Evolutionary conservation across 225 moss, liverwort and hornwort genomes (phyloP), one percentile per base, ranked within the genome.

Genomic region (Physcomitrium patens): DNA sequence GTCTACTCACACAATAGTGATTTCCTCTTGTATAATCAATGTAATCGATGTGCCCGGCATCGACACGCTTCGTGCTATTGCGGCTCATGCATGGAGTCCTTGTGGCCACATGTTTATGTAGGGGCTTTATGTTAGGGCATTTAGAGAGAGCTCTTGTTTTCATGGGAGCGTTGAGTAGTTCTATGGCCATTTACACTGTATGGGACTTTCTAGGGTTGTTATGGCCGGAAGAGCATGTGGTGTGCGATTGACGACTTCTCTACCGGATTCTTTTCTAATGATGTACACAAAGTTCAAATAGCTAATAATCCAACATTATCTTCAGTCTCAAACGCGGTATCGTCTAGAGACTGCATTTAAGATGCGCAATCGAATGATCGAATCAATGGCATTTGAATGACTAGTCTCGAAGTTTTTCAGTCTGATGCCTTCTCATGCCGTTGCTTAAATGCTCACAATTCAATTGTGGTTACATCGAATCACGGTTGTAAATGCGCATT

Each of bases 161-260:
- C 51, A 22, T 60, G 68, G 24, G 44, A 55, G n/a, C 26, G 45
- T 56, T 3, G 18, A 56, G 26, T 65, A 43, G 24, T 12, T 53
- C 20, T 46, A 16, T 73, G 5, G 15, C 43, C 22, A 52, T 54
- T 53, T 54, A 41, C 12, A 7, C 11, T 52, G 5, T 12, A 26
- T 59, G 31, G 0, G 8, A 12, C 7, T 54, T 65, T 74, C 49
- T 46, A 74, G 66, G 75, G 75, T 67, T 76, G 47, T 76, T 26
- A 53, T 47, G 5, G 56, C 19, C 70, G 5, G 53, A 63, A 17
- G 8, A 50, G 0, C 42, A 53, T 53, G 22, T 74, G 19, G 27
- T 45, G 74, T 70, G 22, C 23, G 1, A 24, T 58, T 28, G n/a
- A 37, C 57, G 15, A 6, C 47, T 48, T 45, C 26, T 27, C n/a